Conservation (phyloP, 1,139 yeast species). For the Taiozyma onychis region DNA sequence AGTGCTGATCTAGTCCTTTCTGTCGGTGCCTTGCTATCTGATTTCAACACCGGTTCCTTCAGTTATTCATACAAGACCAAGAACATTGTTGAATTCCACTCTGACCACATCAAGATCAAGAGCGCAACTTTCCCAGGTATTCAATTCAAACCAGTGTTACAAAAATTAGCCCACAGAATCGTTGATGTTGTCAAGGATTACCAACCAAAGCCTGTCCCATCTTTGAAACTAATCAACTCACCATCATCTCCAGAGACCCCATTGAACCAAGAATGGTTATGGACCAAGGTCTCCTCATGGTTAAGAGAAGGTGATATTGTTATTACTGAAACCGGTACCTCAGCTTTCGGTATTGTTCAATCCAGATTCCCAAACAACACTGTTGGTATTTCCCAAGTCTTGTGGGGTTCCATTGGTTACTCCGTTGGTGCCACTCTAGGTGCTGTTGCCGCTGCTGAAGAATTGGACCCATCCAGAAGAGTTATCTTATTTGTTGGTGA, state of each 20-base stretch:
- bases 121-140: conserved; percentile 74
- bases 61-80: conserved; percentile 75
- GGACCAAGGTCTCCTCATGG: conserved; percentile 74
- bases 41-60: conserved; percentile 87
- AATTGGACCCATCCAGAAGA: conserved; percentile 61
- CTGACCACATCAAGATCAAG: conserved; percentile 77
- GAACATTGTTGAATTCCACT: conserved; percentile 82
- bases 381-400: conserved; percentile 78
- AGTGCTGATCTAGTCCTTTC: conserved; percentile 70
- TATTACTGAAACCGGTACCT: conserved; percentile 85
- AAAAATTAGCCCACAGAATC: conserved; percentile 38
- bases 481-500: conserved; percentile 84
- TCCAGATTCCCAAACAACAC: conserved; percentile 71
- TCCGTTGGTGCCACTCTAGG: conserved; percentile 83
- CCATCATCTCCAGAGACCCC: conserved; percentile 31
- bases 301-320: conserved; percentile 75
- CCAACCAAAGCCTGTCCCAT: conserved; percentile 44
- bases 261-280: conserved; percentile 73
- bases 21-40: conserved; percentile 79
- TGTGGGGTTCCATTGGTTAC: conserved; percentile 90
- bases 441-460: conserved; percentile 81
- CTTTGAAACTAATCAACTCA: conserved; percentile 29
- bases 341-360: conserved; percentile 81
- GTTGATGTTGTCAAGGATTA: conserved; percentile 35
- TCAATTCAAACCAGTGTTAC: conserved; percentile 67